Conservation (phyloP, 1,284 basidiomycete genomes). For the Inonotus obliquus region DNA sequence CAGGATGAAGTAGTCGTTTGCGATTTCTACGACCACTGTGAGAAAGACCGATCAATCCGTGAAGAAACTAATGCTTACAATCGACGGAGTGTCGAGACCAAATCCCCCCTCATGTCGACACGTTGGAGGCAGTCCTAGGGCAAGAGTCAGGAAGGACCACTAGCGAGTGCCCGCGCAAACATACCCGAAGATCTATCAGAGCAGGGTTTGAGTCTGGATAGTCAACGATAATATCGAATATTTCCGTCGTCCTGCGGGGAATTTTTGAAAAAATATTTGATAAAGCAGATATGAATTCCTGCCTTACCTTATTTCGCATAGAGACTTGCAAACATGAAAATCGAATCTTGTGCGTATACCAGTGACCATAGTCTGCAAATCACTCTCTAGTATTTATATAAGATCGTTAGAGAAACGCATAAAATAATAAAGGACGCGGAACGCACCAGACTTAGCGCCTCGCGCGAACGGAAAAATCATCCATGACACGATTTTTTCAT, state of each 20-base stretch:
- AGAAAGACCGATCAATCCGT: not conserved
- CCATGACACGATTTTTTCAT: constrained; percentile 76
- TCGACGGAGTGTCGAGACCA: constrained; percentile 68
- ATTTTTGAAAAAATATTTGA: not conserved
- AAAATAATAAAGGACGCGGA: not conserved
- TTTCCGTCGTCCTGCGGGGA: constrained; percentile 66
- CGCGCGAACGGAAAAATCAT: constrained; percentile 75
- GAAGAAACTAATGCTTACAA: constrained; percentile 41
- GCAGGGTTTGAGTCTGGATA: constrained; percentile 87
- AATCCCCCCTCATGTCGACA: constrained; percentile 68
- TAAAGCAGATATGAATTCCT: not conserved
- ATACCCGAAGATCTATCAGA: constrained; percentile 81
- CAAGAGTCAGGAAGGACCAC: not conserved
- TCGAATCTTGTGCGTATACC: constrained; percentile 86
- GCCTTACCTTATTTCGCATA: constrained; percentile 79
- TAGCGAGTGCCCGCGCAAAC: constrained; percentile 19
- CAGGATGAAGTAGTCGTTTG: constrained; percentile 90
- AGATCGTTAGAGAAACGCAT: constrained; percentile 4
- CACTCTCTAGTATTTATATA: constrained; percentile 46
- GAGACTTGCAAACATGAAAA: constrained; percentile 84
- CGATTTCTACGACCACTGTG: constrained; percentile 54
- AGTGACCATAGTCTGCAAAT: constrained; percentile 66
- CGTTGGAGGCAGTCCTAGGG: constrained; percentile 73
- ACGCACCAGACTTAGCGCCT: constrained; percentile 51
- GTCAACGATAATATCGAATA: constrained; percentile 95